Base-by-base conservation (phyloP, 257 asterid genomes). In the Coffea canephora region DNA sequence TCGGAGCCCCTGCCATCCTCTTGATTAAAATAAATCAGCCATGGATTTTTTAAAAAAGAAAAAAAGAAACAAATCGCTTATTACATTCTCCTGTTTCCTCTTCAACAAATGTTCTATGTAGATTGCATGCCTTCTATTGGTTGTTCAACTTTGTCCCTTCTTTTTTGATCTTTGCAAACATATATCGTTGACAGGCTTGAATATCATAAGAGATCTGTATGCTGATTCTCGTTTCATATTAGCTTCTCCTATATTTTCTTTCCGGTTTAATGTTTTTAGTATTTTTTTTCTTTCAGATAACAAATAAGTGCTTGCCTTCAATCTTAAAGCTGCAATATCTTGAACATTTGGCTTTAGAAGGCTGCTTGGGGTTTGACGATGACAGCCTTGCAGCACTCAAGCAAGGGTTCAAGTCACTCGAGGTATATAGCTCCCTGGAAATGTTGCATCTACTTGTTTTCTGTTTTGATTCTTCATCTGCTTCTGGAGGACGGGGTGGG, bases 291-390 rank as follows among this genome's bases (percentile, higher is more conserved):
- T 9, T 78, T 78, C 81, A 95, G 99, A 92, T 95, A 83, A 86
- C 97, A 57, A 85, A 87, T 76, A 89, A 85, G 79, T 90, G 98
- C 88, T 83, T 93, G 71, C 82, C 88, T 3, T 89, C 87, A 81
- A 87, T 95, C 84, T 80, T 91, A 27, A 90, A 92, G 89, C 74
- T 95, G 87, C 89, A 91, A 83, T 77, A 82, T 82, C 97, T 95
- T 54, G 92, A 95, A 84, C 91, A 91, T 71, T 88, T 95, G 86
- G 85, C 84, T 74, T 88, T 95, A 31, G 97, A 92, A 88, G 97
- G 99, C 23, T 95, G 99, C 86, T 89, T 85, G 70, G 96, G 96
- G 54, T 84, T 95, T 55, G 96, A 93, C 54, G 97, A 94, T 84
- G 94, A 92, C 81, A 77, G 92, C 89, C 91, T 91, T 54, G 86